These are phyloP conservation scores for Metschnikowia hibisci DNA, from an alignment of 805 yeast species.

Conservation along the genomic window DNA sequence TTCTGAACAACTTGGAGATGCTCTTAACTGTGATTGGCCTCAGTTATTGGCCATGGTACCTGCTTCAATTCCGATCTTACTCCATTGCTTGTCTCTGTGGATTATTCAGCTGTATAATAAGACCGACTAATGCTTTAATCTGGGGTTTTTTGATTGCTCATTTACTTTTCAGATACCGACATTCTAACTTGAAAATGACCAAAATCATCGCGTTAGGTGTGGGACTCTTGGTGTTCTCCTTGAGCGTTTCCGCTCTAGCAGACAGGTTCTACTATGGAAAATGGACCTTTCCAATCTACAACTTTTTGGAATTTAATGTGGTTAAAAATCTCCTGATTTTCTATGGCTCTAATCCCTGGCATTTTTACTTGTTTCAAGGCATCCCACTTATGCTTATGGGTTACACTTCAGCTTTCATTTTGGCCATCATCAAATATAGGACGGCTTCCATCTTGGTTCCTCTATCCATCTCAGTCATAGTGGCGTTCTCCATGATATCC, in stretches of 20 bases:
- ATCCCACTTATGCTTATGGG: conserved; percentile 71
- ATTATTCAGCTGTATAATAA: conserved; percentile 58
- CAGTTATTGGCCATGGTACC: conserved; percentile 66
- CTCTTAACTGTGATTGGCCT: conserved; percentile 63
- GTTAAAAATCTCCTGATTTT: conserved; percentile 67
- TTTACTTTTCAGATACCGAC: conserved; percentile 11
- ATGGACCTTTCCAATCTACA: conserved; percentile 57
- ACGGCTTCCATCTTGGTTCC: conserved; percentile 19
- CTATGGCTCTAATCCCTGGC: conserved; percentile 83
- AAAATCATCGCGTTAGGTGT: conserved; percentile 22
- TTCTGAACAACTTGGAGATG: conserved; percentile 81
- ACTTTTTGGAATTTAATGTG: conserved; percentile 77
- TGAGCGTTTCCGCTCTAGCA: conserved; percentile 6
- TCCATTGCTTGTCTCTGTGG: conserved; percentile 48
- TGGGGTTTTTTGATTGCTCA: conserved; percentile 65
- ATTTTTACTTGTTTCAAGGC: conserved; percentile 80
- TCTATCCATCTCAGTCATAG: conserved; percentile 41
- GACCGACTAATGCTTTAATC: conserved; percentile 80
- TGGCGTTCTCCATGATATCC: conserved; percentile 57
- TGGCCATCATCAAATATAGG: conserved; percentile 10
- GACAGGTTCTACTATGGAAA: conserved; percentile 61
- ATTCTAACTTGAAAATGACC: conserved; percentile 22
- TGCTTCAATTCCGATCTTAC: conserved; percentile 16
- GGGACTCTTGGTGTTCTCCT: neutral
- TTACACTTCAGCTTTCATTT: conserved; percentile 57